These are phyloP conservation scores for Candida insectalens DNA, from an alignment of 805 yeast genomes.

Conservation along the genomic window DNA sequence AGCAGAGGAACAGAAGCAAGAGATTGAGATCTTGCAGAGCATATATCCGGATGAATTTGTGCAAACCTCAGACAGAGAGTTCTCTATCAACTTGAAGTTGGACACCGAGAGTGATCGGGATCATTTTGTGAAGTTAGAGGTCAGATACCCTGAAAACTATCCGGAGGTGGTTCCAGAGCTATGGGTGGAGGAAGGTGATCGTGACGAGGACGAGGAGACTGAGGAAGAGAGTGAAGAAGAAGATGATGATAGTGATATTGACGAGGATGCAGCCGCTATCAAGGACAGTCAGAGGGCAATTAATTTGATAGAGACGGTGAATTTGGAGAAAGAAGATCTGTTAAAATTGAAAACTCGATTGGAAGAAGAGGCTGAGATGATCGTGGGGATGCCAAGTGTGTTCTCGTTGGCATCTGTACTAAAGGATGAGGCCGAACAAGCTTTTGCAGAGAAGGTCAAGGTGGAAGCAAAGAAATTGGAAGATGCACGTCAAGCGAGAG, in stretches of 20 bases:
- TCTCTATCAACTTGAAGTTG: constrained; percentile 47
- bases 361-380: constrained; percentile 58
- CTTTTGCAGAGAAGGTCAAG: constrained; percentile 50
- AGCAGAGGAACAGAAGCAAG: constrained; percentile 79
- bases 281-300: constrained; percentile 32
- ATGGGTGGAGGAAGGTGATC: constrained; percentile 18
- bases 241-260: constrained; percentile 31
- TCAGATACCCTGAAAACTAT: constrained; percentile 66
- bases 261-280: constrained; percentile 35
- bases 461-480: constrained; percentile 49
- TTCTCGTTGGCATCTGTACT: constrained; percentile 69
- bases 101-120: constrained; percentile 58
- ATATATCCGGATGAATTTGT: constrained; percentile 88
- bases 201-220: constrained; percentile 16
- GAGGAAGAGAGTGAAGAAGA: constrained; percentile 27
- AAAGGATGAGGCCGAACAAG: constrained; percentile 71
- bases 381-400: constrained; percentile 85
- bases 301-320: constrained; percentile 47
- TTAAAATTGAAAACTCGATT: constrained; percentile 29
- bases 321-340: constrained; percentile 41
- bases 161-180: constrained; percentile 74
- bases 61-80: constrained; percentile 35
- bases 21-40: constrained; percentile 78
- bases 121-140: constrained; percentile 48
- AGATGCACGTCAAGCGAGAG: constrained; percentile 49